A percentile compares a stretch with the other conserved stretches of the same genome.
These are phyloP conservation scores for Scheffersomyces insectosa DNA, from an alignment of 1,139 yeast species.

Conservation along the genomic window DNA sequence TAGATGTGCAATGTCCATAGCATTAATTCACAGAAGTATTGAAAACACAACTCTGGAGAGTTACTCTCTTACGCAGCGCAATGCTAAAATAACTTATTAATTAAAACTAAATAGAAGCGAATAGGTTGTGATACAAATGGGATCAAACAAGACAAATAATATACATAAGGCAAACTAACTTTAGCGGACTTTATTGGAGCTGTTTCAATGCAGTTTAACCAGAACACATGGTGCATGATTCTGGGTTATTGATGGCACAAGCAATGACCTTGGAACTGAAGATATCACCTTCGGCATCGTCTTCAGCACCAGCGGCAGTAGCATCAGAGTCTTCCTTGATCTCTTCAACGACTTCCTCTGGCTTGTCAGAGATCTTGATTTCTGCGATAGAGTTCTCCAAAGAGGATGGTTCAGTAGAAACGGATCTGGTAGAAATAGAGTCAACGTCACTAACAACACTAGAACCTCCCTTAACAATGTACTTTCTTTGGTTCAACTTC, in stretches of 20 bases:
- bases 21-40: too few species aligned
- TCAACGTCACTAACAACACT: conserved; percentile 31
- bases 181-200: too few species aligned
- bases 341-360: conserved; percentile 4
- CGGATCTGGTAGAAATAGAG: conserved; percentile 29
- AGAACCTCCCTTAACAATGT: conserved; percentile 35
- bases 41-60: too few species aligned
- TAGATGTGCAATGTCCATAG: too few species aligned
- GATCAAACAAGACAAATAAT: too few species aligned
- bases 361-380: conserved; percentile 28
- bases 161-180: too few species aligned
- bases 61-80: too few species aligned
- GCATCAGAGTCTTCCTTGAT: conserved; percentile 18
- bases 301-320: conserved; percentile 20
- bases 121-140: too few species aligned
- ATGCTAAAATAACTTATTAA: too few species aligned
- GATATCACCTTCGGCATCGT: conserved; percentile 57
- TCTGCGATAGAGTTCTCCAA: conserved; percentile 51
- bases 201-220: conserved; percentile 50
- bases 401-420: conserved; percentile 52
- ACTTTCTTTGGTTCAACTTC: conserved; percentile 56
- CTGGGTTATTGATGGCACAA: conserved; percentile 96
- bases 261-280: conserved; percentile 92
- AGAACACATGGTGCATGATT: conserved; percentile 98
- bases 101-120: too few species aligned